Evolutionary conservation across 2,329 filamentous ascomycete species (phyloP).

Genomic region (Geosmithia flava): DNA sequence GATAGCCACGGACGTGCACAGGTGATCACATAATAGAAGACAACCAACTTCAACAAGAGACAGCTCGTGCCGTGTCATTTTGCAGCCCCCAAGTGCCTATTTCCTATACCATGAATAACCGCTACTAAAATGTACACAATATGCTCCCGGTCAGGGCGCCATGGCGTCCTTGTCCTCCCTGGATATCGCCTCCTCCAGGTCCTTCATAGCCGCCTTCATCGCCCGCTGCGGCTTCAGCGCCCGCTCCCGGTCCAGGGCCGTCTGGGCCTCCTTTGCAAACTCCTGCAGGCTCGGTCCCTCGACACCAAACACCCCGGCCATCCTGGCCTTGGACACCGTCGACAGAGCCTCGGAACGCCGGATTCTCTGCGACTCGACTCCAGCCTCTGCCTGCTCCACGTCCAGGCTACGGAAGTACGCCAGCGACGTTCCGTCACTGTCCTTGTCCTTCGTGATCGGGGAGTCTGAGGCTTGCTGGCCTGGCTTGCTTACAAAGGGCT

Average conservation of each 20-base stretch:
- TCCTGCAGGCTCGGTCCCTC: constrained; percentile 12
- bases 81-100: too few species aligned
- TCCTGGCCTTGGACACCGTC: constrained; percentile 26
- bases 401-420: constrained; percentile 35
- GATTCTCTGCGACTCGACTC: constrained; percentile 38
- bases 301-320: constrained; percentile 27
- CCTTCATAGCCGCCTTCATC: constrained; percentile 15
- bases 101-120: too few species aligned
- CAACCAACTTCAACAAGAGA: too few species aligned
- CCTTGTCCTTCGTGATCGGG: constrained; percentile 5
- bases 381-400: constrained; percentile 28
- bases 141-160: background rate
- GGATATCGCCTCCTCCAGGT: background rate
- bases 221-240: constrained; percentile 31
- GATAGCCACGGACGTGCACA: too few species aligned
- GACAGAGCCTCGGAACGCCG: constrained; percentile 32
- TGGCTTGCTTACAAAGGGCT: background rate
- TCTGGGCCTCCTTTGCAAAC: constrained; percentile 17
- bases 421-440: constrained; percentile 9
- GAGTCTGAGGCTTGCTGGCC: background rate
- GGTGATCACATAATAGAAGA: too few species aligned
- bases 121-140: too few species aligned
- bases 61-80: too few species aligned
- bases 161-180: background rate
- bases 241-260: constrained; percentile 26